Evolutionary conservation across 768 basidiomycete species (phyloP).

Genomic region (Pholiota molesta): DNA sequence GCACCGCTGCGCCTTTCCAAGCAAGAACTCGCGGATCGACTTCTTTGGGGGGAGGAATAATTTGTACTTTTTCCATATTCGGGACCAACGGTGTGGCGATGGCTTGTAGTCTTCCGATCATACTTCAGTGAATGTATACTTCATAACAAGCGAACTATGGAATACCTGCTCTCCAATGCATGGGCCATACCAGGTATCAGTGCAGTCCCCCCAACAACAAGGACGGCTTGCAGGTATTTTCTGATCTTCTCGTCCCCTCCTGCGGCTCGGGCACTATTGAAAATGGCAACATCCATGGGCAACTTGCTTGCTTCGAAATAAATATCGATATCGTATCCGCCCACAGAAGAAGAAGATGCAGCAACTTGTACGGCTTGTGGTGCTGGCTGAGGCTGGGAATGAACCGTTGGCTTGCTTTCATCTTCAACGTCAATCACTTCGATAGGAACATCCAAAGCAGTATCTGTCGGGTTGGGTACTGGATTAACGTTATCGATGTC

Average conservation of each 20-base stretch:
- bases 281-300: slow-evolving; percentile 90
- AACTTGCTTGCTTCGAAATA: slow-evolving; percentile 86
- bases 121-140: slow-evolving; percentile 3
- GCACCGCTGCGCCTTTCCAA: slow-evolving; percentile 94
- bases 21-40: slow-evolving; percentile 87
- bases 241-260: slow-evolving; percentile 89
- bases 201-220: slow-evolving; percentile 86
- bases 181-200: slow-evolving; percentile 82
- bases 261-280: slow-evolving; percentile 87
- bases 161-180: slow-evolving; percentile 85
- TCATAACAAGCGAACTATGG: slow-evolving; percentile 4
- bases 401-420: slow-evolving; percentile 30
- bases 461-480: slow-evolving; percentile 26
- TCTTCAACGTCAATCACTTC: slow-evolving; percentile 55
- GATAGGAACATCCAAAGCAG: slow-evolving; percentile 32
- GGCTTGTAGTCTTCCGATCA: slow-evolving; percentile 62
- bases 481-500: slow-evolving; percentile 21
- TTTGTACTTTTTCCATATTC: slow-evolving; percentile 86
- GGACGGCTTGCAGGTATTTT: slow-evolving; percentile 84
- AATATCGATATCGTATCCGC: slow-evolving; percentile 71
- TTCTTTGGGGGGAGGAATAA: slow-evolving; percentile 93
- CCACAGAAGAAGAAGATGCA: slow-evolving; percentile 28
- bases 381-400: slow-evolving; percentile 13
- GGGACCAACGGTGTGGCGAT: slow-evolving; percentile 82
- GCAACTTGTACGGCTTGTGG: slow-evolving; percentile 17